Base-by-base conservation (phyloP, 139 green algal genomes). In the Monoraphidium neglectum region DNA sequence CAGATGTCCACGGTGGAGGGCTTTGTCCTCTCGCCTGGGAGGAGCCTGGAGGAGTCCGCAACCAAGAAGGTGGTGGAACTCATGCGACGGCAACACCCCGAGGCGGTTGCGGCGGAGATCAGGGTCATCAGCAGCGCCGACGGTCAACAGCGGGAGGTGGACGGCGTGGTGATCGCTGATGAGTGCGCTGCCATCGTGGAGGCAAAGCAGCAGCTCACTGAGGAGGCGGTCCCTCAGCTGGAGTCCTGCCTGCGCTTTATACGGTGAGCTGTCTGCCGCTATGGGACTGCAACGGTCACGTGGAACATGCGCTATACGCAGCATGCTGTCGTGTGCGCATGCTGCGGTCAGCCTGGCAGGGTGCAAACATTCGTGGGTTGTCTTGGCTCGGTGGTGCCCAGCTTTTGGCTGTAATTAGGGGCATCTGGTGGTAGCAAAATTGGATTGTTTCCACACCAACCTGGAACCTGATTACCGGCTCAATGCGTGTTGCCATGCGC, bases 161-260 rank as follows among this genome's bases (percentile, higher is more conserved):
- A 72, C 36, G 65, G 65, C 21, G 65, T 28, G 30, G 65, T 72
- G 23, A 28, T 72, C 16, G 65, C 65, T 37, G 65, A 72, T 72
- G 65, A 26, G 12, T 72, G 65, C 36, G 65, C 65, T 57, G 65
- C 35, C 24, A 37, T 72, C 18, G 2, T 72, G 37, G 65, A 72
- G 65, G 65, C 65, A 24, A 72, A 72, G 65, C 65, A 72, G 37
- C 24, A 37, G 65, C 37, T 72, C 40, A 40, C 56, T 59, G 65
- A 57, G n/a, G 13, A 24, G 30, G 65, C 65, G 33, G 65, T 72
- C 40, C 16, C 26, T 24, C 65, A 72, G 65, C 38, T 72, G 65
- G 21, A 23, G 15, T 72, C 65, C 56, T 72, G 65, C 37, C 35
- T 72, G 4, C 40, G 57, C 24, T 72, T 72, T 26, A 72, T 72